These are phyloP conservation scores for Phytophthora fragariaefolia DNA, from an alignment of 352 stramenopile genomes.

Conservation along the genomic window DNA sequence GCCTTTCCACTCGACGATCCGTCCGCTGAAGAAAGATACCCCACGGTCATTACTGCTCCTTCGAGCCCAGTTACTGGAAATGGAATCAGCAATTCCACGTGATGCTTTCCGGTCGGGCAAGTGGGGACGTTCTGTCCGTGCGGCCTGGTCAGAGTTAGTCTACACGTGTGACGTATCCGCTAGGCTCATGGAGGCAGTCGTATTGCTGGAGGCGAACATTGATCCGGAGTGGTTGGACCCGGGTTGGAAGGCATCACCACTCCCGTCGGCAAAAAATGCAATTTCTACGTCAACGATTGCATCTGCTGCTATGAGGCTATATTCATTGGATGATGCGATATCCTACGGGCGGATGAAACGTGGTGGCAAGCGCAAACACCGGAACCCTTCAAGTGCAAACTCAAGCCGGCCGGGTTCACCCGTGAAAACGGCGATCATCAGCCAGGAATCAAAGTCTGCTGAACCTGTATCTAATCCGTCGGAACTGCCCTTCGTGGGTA, in stretches of 20 bases:
- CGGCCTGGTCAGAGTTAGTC: conserved; percentile 81
- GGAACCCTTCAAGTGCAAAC: conserved; percentile 33
- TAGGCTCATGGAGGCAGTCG: conserved; percentile 64
- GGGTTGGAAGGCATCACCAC: conserved; percentile 70
- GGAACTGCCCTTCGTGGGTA: conserved; percentile 60
- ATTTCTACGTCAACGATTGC: conserved; percentile 70
- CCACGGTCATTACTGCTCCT: conserved; percentile 57
- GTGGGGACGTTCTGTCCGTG: conserved; percentile 68
- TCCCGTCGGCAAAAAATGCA: conserved; percentile 67
- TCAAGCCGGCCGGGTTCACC: conserved; percentile 39
- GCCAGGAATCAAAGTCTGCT: conserved; percentile 24
- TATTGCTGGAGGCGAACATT: conserved; percentile 78
- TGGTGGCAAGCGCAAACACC: conserved; percentile 54
- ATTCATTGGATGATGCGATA: conserved; percentile 81
- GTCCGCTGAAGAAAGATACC: conserved; percentile 45
- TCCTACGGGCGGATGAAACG: conserved; percentile 75
- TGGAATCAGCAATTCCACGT: conserved; percentile 79
- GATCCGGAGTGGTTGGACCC: conserved; percentile 83
- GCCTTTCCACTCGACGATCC: conserved; percentile 56
- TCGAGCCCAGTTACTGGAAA: conserved; percentile 67
- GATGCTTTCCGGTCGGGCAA: conserved; percentile 81
- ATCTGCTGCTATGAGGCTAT: conserved; percentile 75
- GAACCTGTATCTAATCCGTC: conserved; percentile 39
- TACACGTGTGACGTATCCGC: conserved; percentile 58
- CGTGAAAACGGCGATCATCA: conserved; percentile 44